Evolutionary conservation across 768 basidiomycete genomes (phyloP), one percentile per base, ranked within the genome.

Genomic region (Piloderma croceum): DNA sequence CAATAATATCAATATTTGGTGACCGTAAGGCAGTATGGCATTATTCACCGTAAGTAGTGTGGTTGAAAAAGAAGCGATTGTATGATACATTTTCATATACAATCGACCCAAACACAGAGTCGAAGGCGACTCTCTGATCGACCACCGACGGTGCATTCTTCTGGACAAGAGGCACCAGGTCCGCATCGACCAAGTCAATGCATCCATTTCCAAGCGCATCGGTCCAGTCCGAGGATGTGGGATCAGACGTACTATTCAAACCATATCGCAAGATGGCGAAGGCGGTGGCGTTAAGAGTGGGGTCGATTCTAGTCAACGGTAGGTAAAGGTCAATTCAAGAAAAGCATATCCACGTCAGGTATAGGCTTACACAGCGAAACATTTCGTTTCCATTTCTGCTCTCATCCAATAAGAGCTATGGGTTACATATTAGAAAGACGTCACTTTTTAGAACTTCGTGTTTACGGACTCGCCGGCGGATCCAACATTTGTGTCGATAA

Each of bases 251-350:
- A 35, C n/a, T n/a, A 19, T 35, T 19, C n/a, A 19, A n/a, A 18
- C 34, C 34, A 35, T 35, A 35, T 10, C 34, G 34, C n/a, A 35
- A 7, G 34, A 35, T 35, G 20, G 9, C 34, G 34, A 9, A 35
- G 11, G 17, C 34, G 20, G 34, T 35, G 9, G 34, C 9, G 34
- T 35, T 35, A 19, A 35, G 34, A 9, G 34, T 35, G 17, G 7
- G 7, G 17, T 35, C 34, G 17, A 35, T 18, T 19, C 34, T n/a
- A n/a, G n/a, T n/a, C n/a, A n/a, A n/a, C n/a, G n/a, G n/a, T n/a
- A n/a, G n/a, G n/a, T n/a, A n/a, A n/a, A n/a, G n/a, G n/a, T n/a
- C n/a, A n/a, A n/a, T n/a, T n/a, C n/a, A n/a, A n/a, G n/a, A n/a
- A n/a, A n/a, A 35, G 34, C 20, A n/a, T 13, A 35, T n/a, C n/a